Percentiles rank a stretch among this genome's conserved stretches.
Evolutionary conservation across 768 basidiomycete genomes (phyloP).

Genomic region (Auricularia sp.): DNA sequence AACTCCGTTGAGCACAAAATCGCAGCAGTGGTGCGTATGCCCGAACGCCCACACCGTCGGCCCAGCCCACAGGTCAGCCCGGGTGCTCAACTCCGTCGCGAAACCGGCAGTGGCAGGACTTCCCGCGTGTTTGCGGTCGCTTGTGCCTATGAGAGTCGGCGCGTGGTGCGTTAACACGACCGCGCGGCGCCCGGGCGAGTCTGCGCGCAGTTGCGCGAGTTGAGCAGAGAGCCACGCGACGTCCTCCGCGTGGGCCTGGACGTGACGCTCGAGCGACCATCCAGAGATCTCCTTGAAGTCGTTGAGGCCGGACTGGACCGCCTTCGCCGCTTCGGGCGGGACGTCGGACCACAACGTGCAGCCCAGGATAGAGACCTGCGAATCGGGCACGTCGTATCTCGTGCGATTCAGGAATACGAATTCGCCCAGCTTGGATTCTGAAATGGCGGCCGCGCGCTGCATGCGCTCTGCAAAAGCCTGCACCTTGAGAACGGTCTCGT

Average conservation of each 20-base stretch:
- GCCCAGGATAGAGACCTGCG: constrained; percentile 28
- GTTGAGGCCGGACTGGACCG: constrained; percentile 19
- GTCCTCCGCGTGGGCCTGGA: constrained; percentile 21
- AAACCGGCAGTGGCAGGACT: constrained; percentile 21
- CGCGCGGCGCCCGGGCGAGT: constrained; percentile 23
- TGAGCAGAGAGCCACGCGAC: constrained; percentile 23
- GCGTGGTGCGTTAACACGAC: constrained; percentile 33
- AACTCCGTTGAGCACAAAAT: not conserved
- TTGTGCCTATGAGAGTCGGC: constrained; percentile 26
- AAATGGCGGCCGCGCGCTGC: not conserved
- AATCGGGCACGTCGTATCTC: constrained; percentile 22
- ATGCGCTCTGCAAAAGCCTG: not conserved
- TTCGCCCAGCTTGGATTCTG: constrained; percentile 7
- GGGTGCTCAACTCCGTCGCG: constrained; percentile 22
- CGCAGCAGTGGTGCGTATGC: not conserved
- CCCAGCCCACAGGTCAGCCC: constrained; percentile 21
- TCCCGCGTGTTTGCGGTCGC: constrained; percentile 21
- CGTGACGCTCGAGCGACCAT: constrained; percentile 18
- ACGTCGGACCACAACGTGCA: constrained; percentile 32
- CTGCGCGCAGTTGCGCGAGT: constrained; percentile 14
- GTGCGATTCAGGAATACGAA: constrained; percentile 26
- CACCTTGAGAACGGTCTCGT: not conserved
- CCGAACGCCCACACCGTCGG: constrained; percentile 26
- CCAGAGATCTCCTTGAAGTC: constrained; percentile 26
- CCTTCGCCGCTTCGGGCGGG: constrained; percentile 19